Conservation (phyloP, 208 protist species). For the Crithidia thermophila region DNA sequence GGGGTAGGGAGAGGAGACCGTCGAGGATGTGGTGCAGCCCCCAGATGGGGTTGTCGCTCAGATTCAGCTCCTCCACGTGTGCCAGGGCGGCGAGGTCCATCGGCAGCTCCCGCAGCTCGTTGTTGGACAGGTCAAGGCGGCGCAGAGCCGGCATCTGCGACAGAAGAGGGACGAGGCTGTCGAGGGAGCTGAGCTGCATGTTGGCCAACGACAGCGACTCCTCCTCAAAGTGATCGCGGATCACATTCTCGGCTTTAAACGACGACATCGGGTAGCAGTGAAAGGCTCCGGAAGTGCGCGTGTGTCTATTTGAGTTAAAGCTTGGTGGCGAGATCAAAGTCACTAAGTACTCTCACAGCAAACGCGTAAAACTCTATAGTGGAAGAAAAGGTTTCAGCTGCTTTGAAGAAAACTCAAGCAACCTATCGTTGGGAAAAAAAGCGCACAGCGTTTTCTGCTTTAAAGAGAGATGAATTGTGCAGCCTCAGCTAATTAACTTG, state of each 20-base stretch:
- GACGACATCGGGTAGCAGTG: slow-evolving; percentile 11
- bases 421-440: too few species aligned
- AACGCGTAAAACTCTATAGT: too few species aligned
- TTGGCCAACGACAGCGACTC: slow-evolving; percentile 43
- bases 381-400: too few species aligned
- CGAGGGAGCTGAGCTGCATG: slow-evolving; percentile 46
- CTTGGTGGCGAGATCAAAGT: too few species aligned
- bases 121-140: slow-evolving; percentile 47
- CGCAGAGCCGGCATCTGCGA: slow-evolving; percentile 44
- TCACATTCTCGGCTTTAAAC: slow-evolving; percentile 24
- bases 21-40: slow-evolving; percentile 46
- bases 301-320: too few species aligned
- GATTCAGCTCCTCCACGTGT: slow-evolving; percentile 44
- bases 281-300: too few species aligned
- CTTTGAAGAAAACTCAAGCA: too few species aligned
- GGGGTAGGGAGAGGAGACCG: slow-evolving; percentile 57
- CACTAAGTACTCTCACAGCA: too few species aligned
- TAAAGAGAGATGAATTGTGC: not conserved
- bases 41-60: slow-evolving; percentile 57
- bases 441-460: not conserved
- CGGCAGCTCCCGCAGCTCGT: slow-evolving; percentile 57
- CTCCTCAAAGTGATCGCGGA: slow-evolving; percentile 28
- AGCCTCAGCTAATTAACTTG: not conserved
- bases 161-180: slow-evolving; percentile 52
- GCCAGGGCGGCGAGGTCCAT: slow-evolving; percentile 52